A percentile compares a stretch with the other conserved stretches of the same genome.
phyloP scores from a whole-genome alignment of 2,329 filamentous ascomycete species.

The Rutstroemia sp. region DNA sequence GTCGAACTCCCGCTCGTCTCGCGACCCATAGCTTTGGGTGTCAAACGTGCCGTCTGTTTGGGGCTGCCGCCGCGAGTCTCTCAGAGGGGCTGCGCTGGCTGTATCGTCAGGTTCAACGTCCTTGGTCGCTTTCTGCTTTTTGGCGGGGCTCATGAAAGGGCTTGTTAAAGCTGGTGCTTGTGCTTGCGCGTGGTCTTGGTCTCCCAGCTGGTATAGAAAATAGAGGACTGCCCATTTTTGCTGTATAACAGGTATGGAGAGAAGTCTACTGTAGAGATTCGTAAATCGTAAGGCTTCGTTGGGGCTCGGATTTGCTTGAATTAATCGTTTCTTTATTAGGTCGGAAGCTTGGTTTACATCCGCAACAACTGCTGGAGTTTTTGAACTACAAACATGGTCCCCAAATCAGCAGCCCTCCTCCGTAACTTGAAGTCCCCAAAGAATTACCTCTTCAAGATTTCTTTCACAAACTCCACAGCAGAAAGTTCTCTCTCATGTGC shows the following conservation, averaged over 20 bases:
- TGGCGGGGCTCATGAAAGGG: conserved; percentile 28
- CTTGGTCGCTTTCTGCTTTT: conserved; percentile 10
- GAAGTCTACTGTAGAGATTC: conserved; percentile 80
- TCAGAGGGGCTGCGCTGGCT: conserved; percentile 3
- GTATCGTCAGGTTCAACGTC: neutral
- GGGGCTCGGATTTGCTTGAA: conserved; percentile 66
- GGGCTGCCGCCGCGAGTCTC: conserved; percentile 9
- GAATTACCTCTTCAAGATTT: conserved; percentile 35
- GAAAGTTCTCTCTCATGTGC: conserved; percentile 63
- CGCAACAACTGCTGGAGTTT: conserved; percentile 28
- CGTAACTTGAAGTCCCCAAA: neutral
- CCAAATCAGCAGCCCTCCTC: conserved; percentile 7
- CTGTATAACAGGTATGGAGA: conserved; percentile 85
- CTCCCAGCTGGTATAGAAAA: conserved; percentile 76
- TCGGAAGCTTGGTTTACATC: conserved; percentile 85
- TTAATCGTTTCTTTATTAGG: conserved; percentile 81
- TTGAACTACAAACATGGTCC: conserved; percentile 18
- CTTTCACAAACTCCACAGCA: conserved; percentile 42
- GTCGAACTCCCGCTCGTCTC: conserved; percentile 30
- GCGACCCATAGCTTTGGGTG: conserved; percentile 31
- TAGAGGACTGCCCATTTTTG: conserved; percentile 98
- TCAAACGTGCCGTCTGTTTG: conserved; percentile 14
- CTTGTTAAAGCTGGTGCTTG: conserved; percentile 22
- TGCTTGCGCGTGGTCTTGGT: conserved; percentile 37
- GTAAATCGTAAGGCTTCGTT: conserved; percentile 77